Conservation (phyloP, 2,329 filamentous ascomycete genomes). For the Trichophyton verrucosum region DNA sequence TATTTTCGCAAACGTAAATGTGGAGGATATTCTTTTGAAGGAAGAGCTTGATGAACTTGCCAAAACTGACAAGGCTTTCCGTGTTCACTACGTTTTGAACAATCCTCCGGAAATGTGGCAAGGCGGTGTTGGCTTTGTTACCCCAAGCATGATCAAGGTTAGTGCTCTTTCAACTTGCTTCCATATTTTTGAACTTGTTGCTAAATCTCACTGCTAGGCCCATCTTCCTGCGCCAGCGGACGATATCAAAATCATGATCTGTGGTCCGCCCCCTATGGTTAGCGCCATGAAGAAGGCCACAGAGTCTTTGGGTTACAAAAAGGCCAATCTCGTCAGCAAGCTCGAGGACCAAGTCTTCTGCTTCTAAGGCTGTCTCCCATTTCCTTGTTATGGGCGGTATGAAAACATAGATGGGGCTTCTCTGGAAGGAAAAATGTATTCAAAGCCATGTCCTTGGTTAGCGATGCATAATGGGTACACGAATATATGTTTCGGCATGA, state of each 20-base stretch:
- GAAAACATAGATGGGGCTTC: not conserved
- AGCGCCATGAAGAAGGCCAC: conserved; percentile 94
- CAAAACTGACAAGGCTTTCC: conserved; percentile 65
- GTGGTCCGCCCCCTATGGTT: conserved; percentile 93
- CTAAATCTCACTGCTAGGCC: conserved; percentile 20
- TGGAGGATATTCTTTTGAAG: conserved; percentile 82
- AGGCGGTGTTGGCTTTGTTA: conserved; percentile 90
- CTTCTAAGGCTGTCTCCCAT: conserved; percentile 48
- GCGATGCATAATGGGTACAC: not conserved
- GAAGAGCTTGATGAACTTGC: conserved; percentile 77
- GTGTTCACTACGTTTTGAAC: conserved; percentile 90
- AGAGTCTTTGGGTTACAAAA: conserved; percentile 77
- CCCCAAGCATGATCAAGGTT: conserved; percentile 86
- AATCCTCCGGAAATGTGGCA: conserved; percentile 86
- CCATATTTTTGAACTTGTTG: not conserved
- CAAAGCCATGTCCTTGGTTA: not conserved
- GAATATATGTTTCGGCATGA: not conserved
- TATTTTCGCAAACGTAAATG: conserved; percentile 93
- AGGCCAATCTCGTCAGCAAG: conserved; percentile 92
- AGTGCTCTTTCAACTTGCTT: conserved; percentile 18
- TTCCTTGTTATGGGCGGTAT: not conserved
- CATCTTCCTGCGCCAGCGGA: conserved; percentile 63
- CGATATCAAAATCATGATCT: conserved; percentile 89
- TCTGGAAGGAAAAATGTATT: not conserved
- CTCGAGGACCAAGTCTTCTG: conserved; percentile 96